Percentiles rank a stretch among this genome's conserved stretches.
phyloP scores from a whole-genome alignment of 306 rosid genomes.

The Pyrus pyrifolia region DNA sequence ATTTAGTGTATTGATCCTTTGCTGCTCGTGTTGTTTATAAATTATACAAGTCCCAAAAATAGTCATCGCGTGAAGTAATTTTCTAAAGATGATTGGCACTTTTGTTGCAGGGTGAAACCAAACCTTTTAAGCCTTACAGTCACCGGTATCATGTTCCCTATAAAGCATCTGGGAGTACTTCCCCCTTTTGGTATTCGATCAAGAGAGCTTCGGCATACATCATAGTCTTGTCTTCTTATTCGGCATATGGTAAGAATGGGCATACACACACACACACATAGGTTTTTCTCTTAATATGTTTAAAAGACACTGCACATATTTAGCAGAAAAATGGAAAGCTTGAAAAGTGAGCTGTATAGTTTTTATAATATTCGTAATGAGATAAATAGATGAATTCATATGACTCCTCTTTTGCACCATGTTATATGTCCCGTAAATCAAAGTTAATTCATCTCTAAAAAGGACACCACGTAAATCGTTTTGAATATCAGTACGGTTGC shows the following conservation, averaged over 20 bases:
- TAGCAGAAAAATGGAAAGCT: background rate
- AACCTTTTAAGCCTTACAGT: slow-evolving; percentile 58
- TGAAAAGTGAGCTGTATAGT: background rate
- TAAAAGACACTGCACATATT: background rate
- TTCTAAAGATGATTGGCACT: background rate
- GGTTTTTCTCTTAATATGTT: background rate
- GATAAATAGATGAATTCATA: background rate
- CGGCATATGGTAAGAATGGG: slow-evolving; percentile 50
- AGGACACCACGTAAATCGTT: too few relatives aligned
- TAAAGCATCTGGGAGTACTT: slow-evolving; percentile 27
- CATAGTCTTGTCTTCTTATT: slow-evolving; percentile 67
- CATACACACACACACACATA: background rate
- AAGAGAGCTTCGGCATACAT: slow-evolving; percentile 75
- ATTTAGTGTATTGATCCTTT: too few relatives aligned
- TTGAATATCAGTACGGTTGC: too few relatives aligned
- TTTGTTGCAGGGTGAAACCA: slow-evolving; percentile 48
- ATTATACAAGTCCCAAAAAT: too few relatives aligned
- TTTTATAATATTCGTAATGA: background rate
- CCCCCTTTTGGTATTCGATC: slow-evolving; percentile 51
- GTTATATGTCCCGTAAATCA: too few relatives aligned
- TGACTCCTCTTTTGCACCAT: too few relatives aligned
- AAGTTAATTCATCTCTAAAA: too few relatives aligned
- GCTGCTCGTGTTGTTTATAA: too few relatives aligned
- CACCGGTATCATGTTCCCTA: slow-evolving; percentile 45
- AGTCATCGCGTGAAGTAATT: background rate